Conservation (phyloP, 2,329 filamentous ascomycete genomes). For the Calonectria fujianensis region DNA sequence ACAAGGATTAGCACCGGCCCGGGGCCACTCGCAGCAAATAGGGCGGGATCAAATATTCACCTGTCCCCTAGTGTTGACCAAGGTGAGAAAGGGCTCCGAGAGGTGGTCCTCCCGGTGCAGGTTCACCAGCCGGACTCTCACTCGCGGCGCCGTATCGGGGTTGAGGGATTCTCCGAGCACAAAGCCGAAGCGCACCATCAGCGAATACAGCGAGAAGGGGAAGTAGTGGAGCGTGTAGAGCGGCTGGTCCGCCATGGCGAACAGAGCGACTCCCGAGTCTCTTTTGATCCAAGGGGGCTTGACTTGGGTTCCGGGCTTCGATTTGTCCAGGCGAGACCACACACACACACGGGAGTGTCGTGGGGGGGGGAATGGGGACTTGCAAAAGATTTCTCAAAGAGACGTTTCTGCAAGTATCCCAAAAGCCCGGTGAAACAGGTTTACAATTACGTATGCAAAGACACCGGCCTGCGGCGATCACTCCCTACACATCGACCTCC, state of each 20-base stretch:
- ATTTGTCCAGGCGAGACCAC: conserved; percentile 10
- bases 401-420: conserved; percentile 12
- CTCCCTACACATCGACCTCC: conserved; percentile 33
- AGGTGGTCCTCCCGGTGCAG: conserved; percentile 54
- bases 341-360: not conserved
- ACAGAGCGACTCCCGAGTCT: conserved; percentile 10
- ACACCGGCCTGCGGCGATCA: conserved; percentile 18
- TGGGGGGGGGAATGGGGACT: not conserved
- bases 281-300: not conserved
- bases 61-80: conserved; percentile 55
- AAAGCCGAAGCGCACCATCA: conserved; percentile 57
- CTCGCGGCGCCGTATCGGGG: conserved; percentile 49
- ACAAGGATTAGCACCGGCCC: conserved; percentile 18
- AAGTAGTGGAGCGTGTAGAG: conserved; percentile 57
- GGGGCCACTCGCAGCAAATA: not conserved
- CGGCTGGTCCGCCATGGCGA: conserved; percentile 43
- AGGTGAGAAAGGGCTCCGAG: conserved; percentile 55
- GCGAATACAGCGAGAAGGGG: conserved; percentile 57
- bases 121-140: conserved; percentile 55
- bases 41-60: conserved; percentile 44
- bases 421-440: conserved; percentile 31
- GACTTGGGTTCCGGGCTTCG: not conserved
- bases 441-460: conserved; percentile 35
- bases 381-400: conserved; percentile 8
- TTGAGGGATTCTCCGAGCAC: conserved; percentile 52